Evolutionary conservation across 2,329 filamentous ascomycete genomes (phyloP), one percentile per base, ranked within the genome.

Genomic region (Neofusicoccum kwambonambiense): DNA sequence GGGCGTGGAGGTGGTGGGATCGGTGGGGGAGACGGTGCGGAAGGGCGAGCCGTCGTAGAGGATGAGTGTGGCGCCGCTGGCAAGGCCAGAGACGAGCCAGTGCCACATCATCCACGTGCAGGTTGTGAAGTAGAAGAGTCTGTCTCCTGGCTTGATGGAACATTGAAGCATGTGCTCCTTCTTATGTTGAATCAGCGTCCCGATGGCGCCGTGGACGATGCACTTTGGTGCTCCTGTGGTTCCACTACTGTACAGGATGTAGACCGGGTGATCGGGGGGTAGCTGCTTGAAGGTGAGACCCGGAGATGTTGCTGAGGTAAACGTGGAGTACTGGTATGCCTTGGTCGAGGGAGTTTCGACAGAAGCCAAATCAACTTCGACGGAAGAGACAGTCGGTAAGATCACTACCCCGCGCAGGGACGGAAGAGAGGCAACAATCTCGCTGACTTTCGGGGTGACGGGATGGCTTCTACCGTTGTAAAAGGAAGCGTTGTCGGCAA

Each of bases 61-160:
- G 19, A 98, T 84, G 12, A 98, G 82, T 0, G 92, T 94, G 11
- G 91, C 86, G 62, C 94, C 94, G 35, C 87, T 89, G 9, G 93
- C 91, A 3, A 98, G 87, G 5, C 89, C 92, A 0, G 92, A 94
- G 19, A 97, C 86, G 45, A 93, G 89, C 93, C 94, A 98, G 76
- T 98, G 94, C 93, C 93, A 97, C 94, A 98, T 98, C 93, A 99
- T 98, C 95, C 93, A 97, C 0, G 92, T 96, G 11, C 90, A 93
- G 3, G 93, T 97, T 1, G 93, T 97, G 80, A 93, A 97, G 80
- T 97, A 97, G 77, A 97, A 91, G 73, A 97, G 84, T 19, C 89
- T 86, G 47, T 93, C 91, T 2, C 83, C 81, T 0, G 89, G 84
- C 8, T 84, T 83, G 68, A 99, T 87, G 22, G 93, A 92, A 75